phyloP scores from a whole-genome alignment of 2,329 filamentous ascomycete species.

The Trichoderma oligosporum region DNA sequence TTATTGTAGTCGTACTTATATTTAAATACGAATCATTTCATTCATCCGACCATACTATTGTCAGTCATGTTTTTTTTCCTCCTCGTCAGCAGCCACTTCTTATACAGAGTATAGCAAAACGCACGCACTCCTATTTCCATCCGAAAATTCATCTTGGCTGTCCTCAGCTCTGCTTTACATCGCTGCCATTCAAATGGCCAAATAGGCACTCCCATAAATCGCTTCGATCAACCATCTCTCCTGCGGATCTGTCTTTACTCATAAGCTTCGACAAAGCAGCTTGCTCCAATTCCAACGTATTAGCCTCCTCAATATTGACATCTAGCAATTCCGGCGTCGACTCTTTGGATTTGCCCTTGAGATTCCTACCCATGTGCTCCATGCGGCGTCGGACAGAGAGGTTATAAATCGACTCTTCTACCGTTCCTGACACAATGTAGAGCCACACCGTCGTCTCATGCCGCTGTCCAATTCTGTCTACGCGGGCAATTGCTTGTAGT shows the following conservation, averaged over 20 bases:
- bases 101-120: too few relatives aligned
- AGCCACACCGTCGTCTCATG: slow-evolving; percentile 91
- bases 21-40: too few relatives aligned
- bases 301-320: slow-evolving; percentile 70
- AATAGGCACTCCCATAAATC: slow-evolving; percentile 92
- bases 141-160: not conserved
- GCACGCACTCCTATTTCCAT: not conserved
- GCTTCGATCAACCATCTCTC: slow-evolving; percentile 72
- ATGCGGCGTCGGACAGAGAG: slow-evolving; percentile 76
- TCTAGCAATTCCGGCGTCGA: slow-evolving; percentile 50
- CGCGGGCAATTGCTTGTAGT: slow-evolving; percentile 88
- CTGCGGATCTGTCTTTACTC: slow-evolving; percentile 63
- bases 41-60: too few relatives aligned
- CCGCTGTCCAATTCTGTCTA: slow-evolving; percentile 89
- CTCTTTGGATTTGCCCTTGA: slow-evolving; percentile 40
- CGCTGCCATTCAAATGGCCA: slow-evolving; percentile 48
- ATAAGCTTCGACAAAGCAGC: slow-evolving; percentile 68
- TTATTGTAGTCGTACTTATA: too few relatives aligned
- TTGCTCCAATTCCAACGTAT: slow-evolving; percentile 77
- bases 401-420: slow-evolving; percentile 89
- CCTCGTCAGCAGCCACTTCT: too few relatives aligned
- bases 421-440: slow-evolving; percentile 84
- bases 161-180: slow-evolving; percentile 22
- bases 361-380: slow-evolving; percentile 60
- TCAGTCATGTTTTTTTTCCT: too few relatives aligned